Base-by-base conservation (phyloP, 176 grass and related monocot species). In the Oryza glaberrima region DNA sequence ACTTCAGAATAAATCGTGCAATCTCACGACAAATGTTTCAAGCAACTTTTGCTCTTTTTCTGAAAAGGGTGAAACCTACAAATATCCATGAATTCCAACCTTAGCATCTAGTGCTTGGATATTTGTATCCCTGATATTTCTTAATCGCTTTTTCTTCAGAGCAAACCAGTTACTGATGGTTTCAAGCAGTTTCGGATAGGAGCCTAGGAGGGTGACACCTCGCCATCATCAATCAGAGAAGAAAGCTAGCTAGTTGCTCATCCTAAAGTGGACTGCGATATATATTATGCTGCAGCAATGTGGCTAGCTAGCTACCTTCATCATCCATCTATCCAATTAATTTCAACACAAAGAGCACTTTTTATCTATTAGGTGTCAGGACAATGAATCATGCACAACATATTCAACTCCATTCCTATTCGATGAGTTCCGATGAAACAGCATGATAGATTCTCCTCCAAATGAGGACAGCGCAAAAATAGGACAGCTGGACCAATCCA, bases 341-440 rank as follows among this genome's bases (percentile, higher is more conserved):
- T 73, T 65, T 17, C 15, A 78, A 23, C 38, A 35, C 2, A 80
- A 23, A 56, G 11, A 56, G 6, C 36, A 20, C 25, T 40, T 65
- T 85, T 48, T 72, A 65, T 72, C 75, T 65, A 15, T 66, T 45
- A 41, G 17, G 22, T 78, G 34, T 78, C 32, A 45, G 17, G 70
- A 41, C 23, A 56, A 26, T 32, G 56, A 67, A 75, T 69, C 70
- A 87, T 19, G 46, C 70, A 75, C 11, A 41, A 41, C 48, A 9
- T 65, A 72, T 78, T 77, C 77, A 89, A 36, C 65, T 52, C 49
- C 44, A 20, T 49, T 69, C 61, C 20, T 32, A 20, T 81, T 81
- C 11, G 64, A 85, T 81, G 77, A 28, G 23, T 56, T 71, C 82
- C 36, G 16, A 76, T 41, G 87, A 81, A 76, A 76, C 65, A 77